Base-by-base conservation (phyloP, 768 basidiomycete species). In the Chalciporus piperatus region DNA sequence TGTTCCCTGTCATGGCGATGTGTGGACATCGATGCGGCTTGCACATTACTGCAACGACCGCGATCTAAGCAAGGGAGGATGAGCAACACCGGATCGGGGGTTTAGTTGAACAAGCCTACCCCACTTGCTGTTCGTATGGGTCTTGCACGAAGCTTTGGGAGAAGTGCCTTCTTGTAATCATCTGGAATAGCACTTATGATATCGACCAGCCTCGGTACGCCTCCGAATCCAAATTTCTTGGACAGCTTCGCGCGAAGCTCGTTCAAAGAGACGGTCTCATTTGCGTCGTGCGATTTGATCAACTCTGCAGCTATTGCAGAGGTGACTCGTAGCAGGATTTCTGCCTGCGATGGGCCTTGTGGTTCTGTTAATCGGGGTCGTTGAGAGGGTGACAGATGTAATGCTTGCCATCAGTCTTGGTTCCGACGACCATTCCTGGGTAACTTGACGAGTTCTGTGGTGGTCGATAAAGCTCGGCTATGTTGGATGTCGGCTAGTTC, bases 31-130 rank as follows among this genome's bases (percentile, higher is more conserved):
- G 83, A 76, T 99, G 97, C 2, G 97, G 97, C 65, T 98, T 99
- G 76, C 94, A 96, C 97, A 99, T 99, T n/a, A 99, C 96, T 9
- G 97, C 97, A 13, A 99, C 97, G 20, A 98, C 96, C 14, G 96
- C 97, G 52, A 98, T 95, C 93, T 96, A 54, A 19, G 27, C 49
- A 17, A 16, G 17, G 27, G 27, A 41, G 37, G 10, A 20, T 49
- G 11, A 52, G 48, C 17, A 17, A 39, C 12, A 7, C 16, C 47
- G 27, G 14, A n/a, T 17, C 9, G 19, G 47, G 14, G 14, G 16
- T 22, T n/a, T 19, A 16, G 9, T 7, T 8, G 39, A 38, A 33
- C 32, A 13, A 27, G 30, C 86, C 63, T 61, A 95, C 95, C 52
- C 97, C 96, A 70, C 93, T 96, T 8, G 97, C 97, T 4, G 96